These are phyloP conservation scores for Choiromyces venosus DNA, from an alignment of 495 filamentous ascomycete genomes.

Conservation along the genomic window DNA sequence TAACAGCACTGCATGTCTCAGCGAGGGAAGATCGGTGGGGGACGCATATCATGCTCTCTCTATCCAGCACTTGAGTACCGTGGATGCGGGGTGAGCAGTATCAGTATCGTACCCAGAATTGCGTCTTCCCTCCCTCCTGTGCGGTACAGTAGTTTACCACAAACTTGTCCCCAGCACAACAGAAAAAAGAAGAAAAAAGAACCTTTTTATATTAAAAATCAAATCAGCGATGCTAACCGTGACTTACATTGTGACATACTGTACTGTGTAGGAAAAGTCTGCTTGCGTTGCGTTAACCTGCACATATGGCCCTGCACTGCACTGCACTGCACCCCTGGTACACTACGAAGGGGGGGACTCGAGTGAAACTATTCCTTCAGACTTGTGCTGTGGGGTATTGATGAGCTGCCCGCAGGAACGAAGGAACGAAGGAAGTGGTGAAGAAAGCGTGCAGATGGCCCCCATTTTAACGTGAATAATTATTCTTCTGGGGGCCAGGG, in stretches of 20 bases:
- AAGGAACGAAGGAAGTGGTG: not conserved
- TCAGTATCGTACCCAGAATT: no score
- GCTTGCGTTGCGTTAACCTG: not conserved
- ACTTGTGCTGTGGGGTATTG: no score
- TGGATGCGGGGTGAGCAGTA: not conserved
- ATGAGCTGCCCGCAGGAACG: not conserved
- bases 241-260: no score
- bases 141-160: no score
- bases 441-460: not conserved
- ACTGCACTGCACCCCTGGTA: not conserved
- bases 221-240: no score
- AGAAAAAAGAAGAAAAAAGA: no score
- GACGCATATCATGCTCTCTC: not conserved
- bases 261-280: not conserved
- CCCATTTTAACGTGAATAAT: not conserved
- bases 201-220: no score
- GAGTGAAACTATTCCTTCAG: not conserved
- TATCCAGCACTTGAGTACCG: no score
- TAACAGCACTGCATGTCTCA: not conserved
- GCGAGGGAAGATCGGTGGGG: not conserved
- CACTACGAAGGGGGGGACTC: not conserved
- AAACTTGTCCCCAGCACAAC: no score
- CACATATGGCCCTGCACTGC: not conserved
- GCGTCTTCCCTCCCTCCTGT: no score
- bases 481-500: not conserved